Conservation (phyloP, 805 yeast species). For the Ogataea minuta region DNA sequence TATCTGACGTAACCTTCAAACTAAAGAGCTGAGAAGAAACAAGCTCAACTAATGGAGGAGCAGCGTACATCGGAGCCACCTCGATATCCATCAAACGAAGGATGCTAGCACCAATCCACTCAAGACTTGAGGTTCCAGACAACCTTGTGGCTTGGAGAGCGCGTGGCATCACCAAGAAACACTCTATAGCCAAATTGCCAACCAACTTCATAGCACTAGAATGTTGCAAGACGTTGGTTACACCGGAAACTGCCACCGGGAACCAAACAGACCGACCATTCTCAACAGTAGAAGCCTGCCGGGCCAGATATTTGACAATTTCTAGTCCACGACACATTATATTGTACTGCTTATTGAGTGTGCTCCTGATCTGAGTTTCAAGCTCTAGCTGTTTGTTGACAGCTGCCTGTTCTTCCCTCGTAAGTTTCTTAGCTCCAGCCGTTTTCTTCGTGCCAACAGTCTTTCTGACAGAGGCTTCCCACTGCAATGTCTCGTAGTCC, state of each 20-base stretch:
- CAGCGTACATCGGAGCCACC: constrained; percentile 44
- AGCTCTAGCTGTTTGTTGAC: constrained; percentile 61
- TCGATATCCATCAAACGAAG: constrained; percentile 53
- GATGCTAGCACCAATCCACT: constrained; percentile 66
- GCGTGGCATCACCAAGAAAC: constrained; percentile 55
- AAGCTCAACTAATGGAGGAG: constrained; percentile 53
- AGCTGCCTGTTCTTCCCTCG: constrained; percentile 71
- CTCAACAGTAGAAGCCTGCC: constrained; percentile 48
- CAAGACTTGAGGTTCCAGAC: constrained; percentile 47
- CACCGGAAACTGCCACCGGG: constrained; percentile 54
- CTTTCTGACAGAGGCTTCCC: constrained; percentile 84
- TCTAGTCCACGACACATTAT: constrained; percentile 48
- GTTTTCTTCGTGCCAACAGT: constrained; percentile 61
- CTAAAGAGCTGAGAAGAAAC: constrained; percentile 70
- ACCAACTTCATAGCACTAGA: constrained; percentile 27
- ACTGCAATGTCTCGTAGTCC: constrained; percentile 79
- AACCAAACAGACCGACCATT: constrained; percentile 73
- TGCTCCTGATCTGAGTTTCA: constrained; percentile 56
- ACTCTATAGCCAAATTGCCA: constrained; percentile 43
- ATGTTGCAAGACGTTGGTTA: constrained; percentile 46
- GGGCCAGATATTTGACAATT: constrained; percentile 53
- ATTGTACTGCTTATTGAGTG: constrained; percentile 39
- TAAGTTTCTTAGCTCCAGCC: constrained; percentile 47
- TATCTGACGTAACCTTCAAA: constrained; percentile 71
- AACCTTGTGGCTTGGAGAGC: constrained; percentile 41